These are phyloP conservation scores for Escovopsis weberi DNA, from an alignment of 2,329 filamentous ascomycete genomes.

Conservation along the genomic window DNA sequence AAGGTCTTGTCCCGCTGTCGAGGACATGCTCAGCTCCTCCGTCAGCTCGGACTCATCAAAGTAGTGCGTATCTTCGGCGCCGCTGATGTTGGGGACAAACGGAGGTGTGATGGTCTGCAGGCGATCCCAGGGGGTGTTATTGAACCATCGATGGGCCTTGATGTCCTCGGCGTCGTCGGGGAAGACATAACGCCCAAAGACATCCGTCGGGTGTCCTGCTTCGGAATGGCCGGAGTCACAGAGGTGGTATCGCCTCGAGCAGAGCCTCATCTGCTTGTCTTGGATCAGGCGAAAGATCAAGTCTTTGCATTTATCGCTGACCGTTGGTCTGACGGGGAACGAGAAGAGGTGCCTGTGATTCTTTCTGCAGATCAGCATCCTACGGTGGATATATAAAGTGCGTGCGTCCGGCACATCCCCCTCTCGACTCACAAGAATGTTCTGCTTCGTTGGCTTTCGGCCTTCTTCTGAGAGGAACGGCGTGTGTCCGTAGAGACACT, in stretches of 20 bases:
- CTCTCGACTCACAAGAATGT: conserved; percentile 51
- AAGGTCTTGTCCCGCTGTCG: conserved; percentile 18
- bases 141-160: conserved; percentile 79
- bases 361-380: conserved; percentile 24
- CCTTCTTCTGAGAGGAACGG: conserved; percentile 73
- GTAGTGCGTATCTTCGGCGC: conserved; percentile 66
- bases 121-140: conserved; percentile 60
- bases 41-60: conserved; percentile 74
- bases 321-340: conserved; percentile 52
- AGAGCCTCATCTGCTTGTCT: conserved; percentile 62
- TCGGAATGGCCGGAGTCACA: conserved; percentile 36
- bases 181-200: conserved; percentile 50
- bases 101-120: conserved; percentile 60
- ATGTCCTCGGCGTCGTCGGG: conserved; percentile 78
- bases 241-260: conserved; percentile 56
- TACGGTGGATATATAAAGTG: background rate
- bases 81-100: conserved; percentile 59
- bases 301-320: conserved; percentile 61
- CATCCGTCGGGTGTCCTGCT: conserved; percentile 9
- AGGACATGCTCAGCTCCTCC: conserved; percentile 43
- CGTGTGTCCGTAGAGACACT: conserved; percentile 85
- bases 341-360: conserved; percentile 54
- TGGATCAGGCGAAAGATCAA: conserved; percentile 59
- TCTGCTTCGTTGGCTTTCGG: conserved; percentile 69
- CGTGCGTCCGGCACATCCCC: background rate